A percentile compares a stretch with the other conserved stretches of the same genome.
Conservation (phyloP, 1,139 yeast genomes). For the Pichia sp. region DNA sequence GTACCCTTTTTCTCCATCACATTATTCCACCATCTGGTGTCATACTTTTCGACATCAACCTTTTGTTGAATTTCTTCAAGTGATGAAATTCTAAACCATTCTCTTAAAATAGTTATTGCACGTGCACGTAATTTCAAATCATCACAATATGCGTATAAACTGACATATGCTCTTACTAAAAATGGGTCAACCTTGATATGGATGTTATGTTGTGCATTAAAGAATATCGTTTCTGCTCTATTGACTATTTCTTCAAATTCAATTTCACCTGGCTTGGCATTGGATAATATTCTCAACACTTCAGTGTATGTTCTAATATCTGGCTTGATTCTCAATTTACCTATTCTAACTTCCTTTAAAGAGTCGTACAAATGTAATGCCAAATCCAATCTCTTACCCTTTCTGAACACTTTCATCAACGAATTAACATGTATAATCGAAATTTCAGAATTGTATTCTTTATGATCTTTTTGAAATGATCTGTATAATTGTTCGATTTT, state of each 20-base stretch:
- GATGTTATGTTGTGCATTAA: conserved; percentile 21
- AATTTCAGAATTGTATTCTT: conserved; percentile 17
- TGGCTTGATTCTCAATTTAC: conserved; percentile 25
- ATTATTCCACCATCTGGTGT: conserved; percentile 5
- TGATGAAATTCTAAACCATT: conserved; percentile 32
- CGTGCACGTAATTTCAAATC: conserved; percentile 27
- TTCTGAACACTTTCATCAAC: conserved; percentile 34
- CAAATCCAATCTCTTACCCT: conserved; percentile 31
- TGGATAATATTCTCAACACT: conserved; percentile 29
- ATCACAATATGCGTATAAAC: conserved; percentile 27
- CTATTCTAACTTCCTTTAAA: conserved; percentile 15
- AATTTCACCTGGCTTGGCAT: conserved; percentile 20
- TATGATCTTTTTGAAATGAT: conserved; percentile 25
- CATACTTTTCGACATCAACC: conserved; percentile 9
- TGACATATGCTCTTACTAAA: conserved; percentile 25
- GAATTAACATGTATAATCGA: conserved; percentile 36
- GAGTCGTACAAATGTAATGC: conserved; percentile 33
- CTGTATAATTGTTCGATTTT: conserved; percentile 29
- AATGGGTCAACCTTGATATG: conserved; percentile 22
- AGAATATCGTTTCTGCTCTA: conserved; percentile 24
- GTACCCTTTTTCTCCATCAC: neutral
- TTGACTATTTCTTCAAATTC: conserved; percentile 19
- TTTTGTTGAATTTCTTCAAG: conserved; percentile 21
- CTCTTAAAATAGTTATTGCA: conserved; percentile 28
- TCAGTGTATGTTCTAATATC: conserved; percentile 36